Evolutionary conservation across 75 land plant species (phyloP).

Genomic region (Chamaecyparis obtusa): DNA sequence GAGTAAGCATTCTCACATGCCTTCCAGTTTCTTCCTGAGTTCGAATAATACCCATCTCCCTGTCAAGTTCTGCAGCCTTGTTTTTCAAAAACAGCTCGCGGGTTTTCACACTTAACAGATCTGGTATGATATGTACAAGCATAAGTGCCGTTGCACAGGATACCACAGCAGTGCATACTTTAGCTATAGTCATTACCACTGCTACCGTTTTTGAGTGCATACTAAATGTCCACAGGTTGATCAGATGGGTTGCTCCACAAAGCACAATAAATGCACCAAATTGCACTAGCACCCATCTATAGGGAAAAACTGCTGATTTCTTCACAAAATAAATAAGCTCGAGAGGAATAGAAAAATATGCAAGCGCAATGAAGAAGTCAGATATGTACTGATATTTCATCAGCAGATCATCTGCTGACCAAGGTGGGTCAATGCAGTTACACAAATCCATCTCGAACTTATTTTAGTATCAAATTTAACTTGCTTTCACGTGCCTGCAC

Average conservation of each 20-base stretch:
- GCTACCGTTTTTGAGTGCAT: constrained; percentile 62
- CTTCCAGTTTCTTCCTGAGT: constrained; percentile 84
- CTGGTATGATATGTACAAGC: constrained; percentile 86
- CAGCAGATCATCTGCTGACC: constrained; percentile 67
- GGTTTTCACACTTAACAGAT: constrained; percentile 70
- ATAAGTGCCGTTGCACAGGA: constrained; percentile 80
- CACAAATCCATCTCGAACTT: constrained; percentile 50
- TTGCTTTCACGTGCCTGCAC: constrained; percentile 7
- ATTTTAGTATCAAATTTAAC: background rate
- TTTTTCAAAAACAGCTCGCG: constrained; percentile 63
- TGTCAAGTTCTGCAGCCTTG: constrained; percentile 79
- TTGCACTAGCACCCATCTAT: constrained; percentile 82
- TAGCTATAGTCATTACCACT: constrained; percentile 70
- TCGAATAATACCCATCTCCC: constrained; percentile 76
- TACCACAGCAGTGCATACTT: constrained; percentile 66
- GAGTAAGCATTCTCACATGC: constrained; percentile 85
- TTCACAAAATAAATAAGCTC: constrained; percentile 84
- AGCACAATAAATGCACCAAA: constrained; percentile 88
- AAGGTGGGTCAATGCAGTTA: constrained; percentile 68
- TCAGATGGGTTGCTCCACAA: constrained; percentile 84
- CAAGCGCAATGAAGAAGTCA: constrained; percentile 75
- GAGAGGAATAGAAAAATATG: constrained; percentile 77
- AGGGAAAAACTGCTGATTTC: constrained; percentile 78
- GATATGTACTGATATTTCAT: constrained; percentile 82
- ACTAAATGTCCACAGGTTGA: constrained; percentile 71